Evolutionary conservation across 371 early-diverging fungal species (phyloP).

Genomic region (Rhizomucor miehei): DNA sequence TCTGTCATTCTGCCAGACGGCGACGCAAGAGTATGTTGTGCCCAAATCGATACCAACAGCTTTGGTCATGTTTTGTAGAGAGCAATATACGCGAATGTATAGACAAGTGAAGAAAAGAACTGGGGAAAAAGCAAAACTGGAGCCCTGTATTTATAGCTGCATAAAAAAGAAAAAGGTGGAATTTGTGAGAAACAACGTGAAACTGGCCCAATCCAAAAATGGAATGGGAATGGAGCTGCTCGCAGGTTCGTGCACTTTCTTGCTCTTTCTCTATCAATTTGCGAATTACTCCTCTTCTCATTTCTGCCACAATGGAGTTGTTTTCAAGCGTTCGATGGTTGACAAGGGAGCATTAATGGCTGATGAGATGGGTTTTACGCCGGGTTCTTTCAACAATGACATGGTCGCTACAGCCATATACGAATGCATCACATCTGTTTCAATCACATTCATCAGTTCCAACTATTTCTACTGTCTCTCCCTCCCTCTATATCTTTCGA

Average conservation of each 20-base stretch:
- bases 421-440: conserved; percentile 78
- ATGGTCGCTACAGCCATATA: conserved; percentile 85
- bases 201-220: neutral
- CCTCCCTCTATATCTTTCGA: neutral
- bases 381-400: conserved; percentile 59
- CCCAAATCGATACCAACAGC: conserved; percentile 62
- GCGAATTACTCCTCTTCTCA: neutral
- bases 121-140: conserved; percentile 1
- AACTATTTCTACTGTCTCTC: neutral
- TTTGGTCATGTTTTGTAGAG: conserved; percentile 26
- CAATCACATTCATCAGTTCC: too few relatives aligned
- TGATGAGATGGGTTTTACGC: conserved; percentile 46
- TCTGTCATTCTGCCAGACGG: conserved; percentile 56
- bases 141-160: conserved; percentile 4
- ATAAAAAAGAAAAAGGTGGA: conserved; percentile 8
- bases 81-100: neutral
- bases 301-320: neutral
- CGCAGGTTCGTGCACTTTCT: neutral
- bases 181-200: neutral
- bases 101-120: conserved; percentile 8
- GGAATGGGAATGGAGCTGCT: neutral
- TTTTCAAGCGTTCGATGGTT: conserved; percentile 23
- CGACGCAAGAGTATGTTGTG: conserved; percentile 73
- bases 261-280: neutral
- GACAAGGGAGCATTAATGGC: conserved; percentile 56